Base-by-base conservation (phyloP, 257 asterid species). In the Nicotiana attenuata region DNA sequence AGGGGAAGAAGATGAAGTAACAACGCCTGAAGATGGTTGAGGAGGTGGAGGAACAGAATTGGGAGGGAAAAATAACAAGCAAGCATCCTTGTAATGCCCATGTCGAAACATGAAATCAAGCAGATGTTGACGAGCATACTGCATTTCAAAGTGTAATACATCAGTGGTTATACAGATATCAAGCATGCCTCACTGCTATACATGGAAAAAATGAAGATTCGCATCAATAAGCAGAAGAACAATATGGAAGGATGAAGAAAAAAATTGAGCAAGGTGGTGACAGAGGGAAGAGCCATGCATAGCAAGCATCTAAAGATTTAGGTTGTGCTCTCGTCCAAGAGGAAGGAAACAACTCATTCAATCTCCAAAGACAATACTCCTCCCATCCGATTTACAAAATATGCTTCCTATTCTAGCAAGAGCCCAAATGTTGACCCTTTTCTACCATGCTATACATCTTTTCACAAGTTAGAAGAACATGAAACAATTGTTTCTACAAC, bases 81-180 rank as follows among this genome's bases (percentile, higher is more conserved):
- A 94, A 61, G 97, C 97, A 84, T 96, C 98, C 87, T 89, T 87
- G 79, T 88, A 96, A 79, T 92, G 92, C 45, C 97, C 99, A 87
- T 96, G 98, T 91, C 91, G 90, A 88, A 96, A 94, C 97, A 96
- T 91, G 90, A 94, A 96, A 85, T 84, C 86, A 83, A 96, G 97
- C 92, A 96, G 77, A 89, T 94, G 95, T 87, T 92, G 97, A 56
- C 93, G 97, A 87, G 94, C 97, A 84, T 92, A 94, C 99, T 96
- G 97, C 91, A 90, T 88, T 66, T 82, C 33, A 69, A 85, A 76
- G 80, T 26, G 47, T 76, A 31, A 65, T 69, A 78, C 41, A 64
- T 80, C 50, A 80, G 78, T 52, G 47, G 31, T 29, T 55, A 29
- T 17, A 1, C 61, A 80, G 78, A 65, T 22, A 65, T 65, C 47